Evolutionary conservation across 805 yeast genomes (phyloP).

Genomic region (Tetrapisispora nanseiensis): DNA sequence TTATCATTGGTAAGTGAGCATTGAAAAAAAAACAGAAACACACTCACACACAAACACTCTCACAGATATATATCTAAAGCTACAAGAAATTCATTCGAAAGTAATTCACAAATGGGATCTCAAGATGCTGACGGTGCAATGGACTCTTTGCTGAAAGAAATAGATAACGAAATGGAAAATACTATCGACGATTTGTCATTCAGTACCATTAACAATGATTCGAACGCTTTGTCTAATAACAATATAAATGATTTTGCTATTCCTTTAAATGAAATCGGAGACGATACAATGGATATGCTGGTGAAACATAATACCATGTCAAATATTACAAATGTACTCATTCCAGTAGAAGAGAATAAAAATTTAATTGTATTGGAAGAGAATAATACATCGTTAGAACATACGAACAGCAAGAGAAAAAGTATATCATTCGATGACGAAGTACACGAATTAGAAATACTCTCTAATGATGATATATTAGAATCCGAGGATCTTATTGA

Average conservation of each 20-base stretch:
- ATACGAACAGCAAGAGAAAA: neutral
- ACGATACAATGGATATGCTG: conserved; percentile 27
- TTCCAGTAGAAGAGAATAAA: neutral
- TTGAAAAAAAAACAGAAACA: too few species aligned
- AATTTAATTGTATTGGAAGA: neutral
- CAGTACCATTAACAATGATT: neutral
- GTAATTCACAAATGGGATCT: neutral
- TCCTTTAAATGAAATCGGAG: conserved; percentile 25
- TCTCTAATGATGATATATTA: neutral
- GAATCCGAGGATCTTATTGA: neutral
- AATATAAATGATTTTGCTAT: conserved; percentile 9
- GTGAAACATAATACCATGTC: conserved; percentile 19
- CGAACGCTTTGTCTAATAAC: too few species aligned
- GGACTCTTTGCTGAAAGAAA: conserved; percentile 24
- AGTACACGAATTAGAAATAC: neutral
- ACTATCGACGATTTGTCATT: conserved; percentile 5
- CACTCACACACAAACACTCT: too few species aligned
- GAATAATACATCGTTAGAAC: neutral
- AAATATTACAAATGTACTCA: neutral
- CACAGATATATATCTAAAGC: too few species aligned
- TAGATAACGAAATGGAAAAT: conserved; percentile 23
- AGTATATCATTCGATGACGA: conserved; percentile 2
- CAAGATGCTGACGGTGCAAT: conserved; percentile 13
- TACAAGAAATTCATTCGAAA: neutral
- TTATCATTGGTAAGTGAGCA: too few species aligned